These are phyloP conservation scores for Cytospora piceae DNA, from an alignment of 2,329 filamentous ascomycete genomes.

Conservation along the genomic window DNA sequence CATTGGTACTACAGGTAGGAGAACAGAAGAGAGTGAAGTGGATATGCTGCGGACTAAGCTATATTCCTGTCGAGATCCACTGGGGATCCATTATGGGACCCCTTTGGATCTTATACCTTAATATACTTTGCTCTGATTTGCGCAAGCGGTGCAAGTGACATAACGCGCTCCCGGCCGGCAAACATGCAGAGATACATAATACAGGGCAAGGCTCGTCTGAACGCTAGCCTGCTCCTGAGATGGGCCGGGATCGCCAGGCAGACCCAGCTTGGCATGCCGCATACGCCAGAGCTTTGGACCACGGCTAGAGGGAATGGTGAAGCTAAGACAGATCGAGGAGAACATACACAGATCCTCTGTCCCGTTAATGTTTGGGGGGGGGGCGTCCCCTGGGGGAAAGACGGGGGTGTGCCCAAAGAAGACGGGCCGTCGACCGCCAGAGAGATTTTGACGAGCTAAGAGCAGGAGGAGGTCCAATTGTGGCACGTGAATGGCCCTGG, in stretches of 20 bases:
- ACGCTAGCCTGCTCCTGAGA: conserved; percentile 12
- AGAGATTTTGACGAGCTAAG: conserved; percentile 11
- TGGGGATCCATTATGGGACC: conserved; percentile 26
- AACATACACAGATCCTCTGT: conserved; percentile 24
- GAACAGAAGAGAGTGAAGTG: conserved; percentile 21
- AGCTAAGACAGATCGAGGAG: conserved; percentile 25
- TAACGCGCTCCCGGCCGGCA: conserved; percentile 25
- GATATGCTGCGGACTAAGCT: conserved; percentile 21
- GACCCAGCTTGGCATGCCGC: conserved; percentile 10
- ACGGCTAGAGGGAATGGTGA: conserved; percentile 13
- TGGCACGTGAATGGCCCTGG: conserved; percentile 17
- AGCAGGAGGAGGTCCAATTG: conserved; percentile 18
- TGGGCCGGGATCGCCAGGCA: conserved; percentile 16
- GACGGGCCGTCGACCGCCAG: conserved; percentile 15
- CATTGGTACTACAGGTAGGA: conserved; percentile 26
- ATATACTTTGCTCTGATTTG: conserved; percentile 18
- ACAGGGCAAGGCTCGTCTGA: conserved; percentile 17
- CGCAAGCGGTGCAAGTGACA: conserved; percentile 19
- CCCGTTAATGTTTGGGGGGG: conserved; percentile 12
- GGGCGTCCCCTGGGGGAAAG: neutral
- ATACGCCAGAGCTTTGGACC: conserved; percentile 9
- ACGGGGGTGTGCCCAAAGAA: conserved; percentile 15
- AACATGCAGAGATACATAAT: conserved; percentile 12
- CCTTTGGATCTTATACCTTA: conserved; percentile 22
- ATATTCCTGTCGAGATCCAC: conserved; percentile 27